These are phyloP conservation scores for Termitomyces sp. DNA, from an alignment of 768 basidiomycete species.

Conservation along the genomic window DNA sequence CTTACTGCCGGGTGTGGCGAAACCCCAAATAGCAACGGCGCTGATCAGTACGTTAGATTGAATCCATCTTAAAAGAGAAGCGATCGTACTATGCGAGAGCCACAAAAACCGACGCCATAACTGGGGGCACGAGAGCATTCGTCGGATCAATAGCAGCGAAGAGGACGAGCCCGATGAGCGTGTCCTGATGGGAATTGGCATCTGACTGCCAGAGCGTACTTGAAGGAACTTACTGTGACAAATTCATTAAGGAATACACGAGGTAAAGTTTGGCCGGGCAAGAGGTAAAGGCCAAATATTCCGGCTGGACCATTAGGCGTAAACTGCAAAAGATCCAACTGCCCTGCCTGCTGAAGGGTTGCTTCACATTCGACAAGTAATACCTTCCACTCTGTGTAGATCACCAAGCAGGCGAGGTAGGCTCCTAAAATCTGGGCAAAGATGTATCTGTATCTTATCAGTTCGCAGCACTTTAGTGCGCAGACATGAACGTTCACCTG, in stretches of 20 bases:
- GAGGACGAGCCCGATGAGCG: slow-evolving; percentile 43
- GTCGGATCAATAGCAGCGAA: slow-evolving; percentile 54
- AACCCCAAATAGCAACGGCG: slow-evolving; percentile 57
- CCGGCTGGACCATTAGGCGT: slow-evolving; percentile 41
- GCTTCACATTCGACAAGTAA: slow-evolving; percentile 33
- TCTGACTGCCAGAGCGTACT: neutral
- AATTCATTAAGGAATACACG: slow-evolving; percentile 52
- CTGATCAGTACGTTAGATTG: slow-evolving; percentile 24
- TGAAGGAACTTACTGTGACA: slow-evolving; percentile 35
- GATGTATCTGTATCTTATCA: slow-evolving; percentile 44
- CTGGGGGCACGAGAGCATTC: slow-evolving; percentile 51
- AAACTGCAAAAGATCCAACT: slow-evolving; percentile 21
- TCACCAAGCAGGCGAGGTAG: slow-evolving; percentile 52
- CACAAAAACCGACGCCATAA: slow-evolving; percentile 44
- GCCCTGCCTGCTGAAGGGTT: slow-evolving; percentile 16
- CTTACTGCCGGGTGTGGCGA: slow-evolving; percentile 42
- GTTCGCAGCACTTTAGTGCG: neutral
- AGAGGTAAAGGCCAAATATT: slow-evolving; percentile 45
- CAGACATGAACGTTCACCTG: slow-evolving; percentile 26
- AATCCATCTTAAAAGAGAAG: neutral
- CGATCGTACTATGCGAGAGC: slow-evolving; percentile 50
- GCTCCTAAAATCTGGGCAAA: slow-evolving; percentile 59
- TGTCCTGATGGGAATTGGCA: slow-evolving; percentile 25
- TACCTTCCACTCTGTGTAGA: slow-evolving; percentile 59
- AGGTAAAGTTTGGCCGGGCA: slow-evolving; percentile 36